Percentiles rank a stretch among this genome's conserved stretches.
Conservation (phyloP, 2,329 filamentous ascomycete species). For the Venturia pyrina region DNA sequence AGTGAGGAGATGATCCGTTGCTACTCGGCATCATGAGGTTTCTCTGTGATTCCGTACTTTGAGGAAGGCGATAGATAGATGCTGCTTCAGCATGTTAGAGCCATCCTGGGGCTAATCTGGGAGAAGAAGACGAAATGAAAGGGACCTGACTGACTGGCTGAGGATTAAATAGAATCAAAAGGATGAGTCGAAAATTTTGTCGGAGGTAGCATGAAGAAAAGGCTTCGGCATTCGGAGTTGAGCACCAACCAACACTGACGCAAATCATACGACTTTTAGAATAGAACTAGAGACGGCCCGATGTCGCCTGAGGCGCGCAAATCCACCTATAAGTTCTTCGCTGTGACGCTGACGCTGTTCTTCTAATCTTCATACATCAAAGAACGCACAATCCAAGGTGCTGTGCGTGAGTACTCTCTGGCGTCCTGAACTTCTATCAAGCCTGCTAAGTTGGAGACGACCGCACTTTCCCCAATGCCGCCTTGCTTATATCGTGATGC, state of each 20-base stretch:
- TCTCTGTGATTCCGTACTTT: background rate
- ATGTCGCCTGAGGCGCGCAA: background rate
- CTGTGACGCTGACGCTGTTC: no score
- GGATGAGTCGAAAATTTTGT: background rate
- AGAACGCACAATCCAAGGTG: no score
- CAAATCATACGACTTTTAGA: constrained; percentile 2
- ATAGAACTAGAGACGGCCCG: background rate
- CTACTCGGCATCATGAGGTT: background rate
- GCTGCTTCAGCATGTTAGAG: background rate
- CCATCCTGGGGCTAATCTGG: background rate
- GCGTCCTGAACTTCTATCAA: no score
- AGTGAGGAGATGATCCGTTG: background rate
- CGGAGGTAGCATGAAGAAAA: background rate
- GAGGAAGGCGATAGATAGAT: background rate
- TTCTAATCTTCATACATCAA: no score
- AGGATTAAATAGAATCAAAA: no score
- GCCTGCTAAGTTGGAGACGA: no score
- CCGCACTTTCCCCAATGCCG: background rate
- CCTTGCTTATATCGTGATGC: background rate
- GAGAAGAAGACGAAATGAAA: background rate
- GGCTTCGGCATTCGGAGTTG: background rate
- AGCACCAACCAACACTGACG: background rate
- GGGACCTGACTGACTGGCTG: no score
- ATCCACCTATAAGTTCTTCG: background rate
- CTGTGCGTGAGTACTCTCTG: no score